Conservation (phyloP, 106 monocot species). For the Gastrodia elata region DNA sequence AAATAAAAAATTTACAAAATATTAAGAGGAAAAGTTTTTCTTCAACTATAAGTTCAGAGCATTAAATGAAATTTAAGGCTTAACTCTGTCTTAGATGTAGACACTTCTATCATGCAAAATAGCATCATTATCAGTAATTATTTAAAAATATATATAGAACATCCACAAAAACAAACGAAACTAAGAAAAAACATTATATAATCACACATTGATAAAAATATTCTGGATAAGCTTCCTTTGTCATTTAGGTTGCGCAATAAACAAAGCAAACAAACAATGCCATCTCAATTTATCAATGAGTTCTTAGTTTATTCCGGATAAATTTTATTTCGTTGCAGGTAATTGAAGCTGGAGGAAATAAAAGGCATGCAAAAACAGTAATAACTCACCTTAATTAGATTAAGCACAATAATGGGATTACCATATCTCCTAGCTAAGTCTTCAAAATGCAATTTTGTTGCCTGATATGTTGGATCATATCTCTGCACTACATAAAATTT, state of each 20-base stretch:
- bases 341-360: background rate
- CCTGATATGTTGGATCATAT: constrained; percentile 97
- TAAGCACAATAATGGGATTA: constrained; percentile 90
- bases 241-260: background rate
- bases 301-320: too few relatives aligned
- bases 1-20: background rate
- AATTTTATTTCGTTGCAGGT: background rate
- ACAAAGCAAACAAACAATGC: background rate
- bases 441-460: constrained; percentile 94
- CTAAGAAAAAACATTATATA: background rate
- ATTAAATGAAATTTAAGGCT: background rate
- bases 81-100: background rate
- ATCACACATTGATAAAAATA: background rate
- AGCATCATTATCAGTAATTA: too few relatives aligned
- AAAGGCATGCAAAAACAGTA: constrained; percentile 1
- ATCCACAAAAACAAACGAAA: background rate
- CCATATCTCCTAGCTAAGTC: constrained; percentile 87
- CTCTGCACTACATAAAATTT: constrained; percentile 67
- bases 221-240: background rate
- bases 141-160: too few relatives aligned
- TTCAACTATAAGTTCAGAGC: background rate
- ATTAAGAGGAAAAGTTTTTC: background rate
- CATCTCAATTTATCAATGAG: background rate
- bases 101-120: background rate
- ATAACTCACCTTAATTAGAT: constrained; percentile 82